These are phyloP conservation scores for Parmales sp. DNA, from an alignment of 108 stramenopile genomes.

Conservation along the genomic window DNA sequence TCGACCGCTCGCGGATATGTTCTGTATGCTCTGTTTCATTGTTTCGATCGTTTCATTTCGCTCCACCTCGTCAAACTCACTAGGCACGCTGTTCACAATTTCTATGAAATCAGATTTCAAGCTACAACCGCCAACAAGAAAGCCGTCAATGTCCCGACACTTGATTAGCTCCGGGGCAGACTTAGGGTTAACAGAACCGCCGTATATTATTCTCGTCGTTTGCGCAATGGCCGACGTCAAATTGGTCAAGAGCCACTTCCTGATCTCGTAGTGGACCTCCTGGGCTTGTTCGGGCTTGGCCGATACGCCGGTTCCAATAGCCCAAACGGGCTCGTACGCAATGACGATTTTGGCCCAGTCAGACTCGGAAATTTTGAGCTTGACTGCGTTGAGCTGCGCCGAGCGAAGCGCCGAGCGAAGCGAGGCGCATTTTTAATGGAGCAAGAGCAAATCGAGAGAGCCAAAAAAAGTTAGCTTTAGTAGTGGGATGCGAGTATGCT, in stretches of 20 bases:
- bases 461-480: too few relatives aligned
- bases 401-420: too few relatives aligned
- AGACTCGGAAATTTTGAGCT: too few relatives aligned
- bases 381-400: too few relatives aligned
- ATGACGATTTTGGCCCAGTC: conserved; percentile 54
- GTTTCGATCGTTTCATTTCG: too few relatives aligned
- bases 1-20: too few relatives aligned
- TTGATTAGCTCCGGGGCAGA: conserved; percentile 6
- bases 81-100: too few relatives aligned
- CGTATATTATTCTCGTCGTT: conserved; percentile 29
- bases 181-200: conserved; percentile 26
- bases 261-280: conserved; percentile 38
- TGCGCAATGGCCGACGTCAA: conserved; percentile 26
- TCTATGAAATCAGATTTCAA: conserved; percentile 34
- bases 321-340: conserved; percentile 94
- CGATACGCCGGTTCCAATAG: conserved; percentile 87
- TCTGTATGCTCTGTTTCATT: too few relatives aligned
- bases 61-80: too few relatives aligned
- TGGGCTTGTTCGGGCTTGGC: conserved; percentile 65
- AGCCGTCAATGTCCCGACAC: conserved; percentile 23
- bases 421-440: too few relatives aligned
- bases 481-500: too few relatives aligned
- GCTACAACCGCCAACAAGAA: conserved; percentile 30
- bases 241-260: conserved; percentile 32
- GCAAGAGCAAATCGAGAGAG: too few relatives aligned